Conservation (phyloP, 768 basidiomycete species). For the Pleurotus platypus region DNA sequence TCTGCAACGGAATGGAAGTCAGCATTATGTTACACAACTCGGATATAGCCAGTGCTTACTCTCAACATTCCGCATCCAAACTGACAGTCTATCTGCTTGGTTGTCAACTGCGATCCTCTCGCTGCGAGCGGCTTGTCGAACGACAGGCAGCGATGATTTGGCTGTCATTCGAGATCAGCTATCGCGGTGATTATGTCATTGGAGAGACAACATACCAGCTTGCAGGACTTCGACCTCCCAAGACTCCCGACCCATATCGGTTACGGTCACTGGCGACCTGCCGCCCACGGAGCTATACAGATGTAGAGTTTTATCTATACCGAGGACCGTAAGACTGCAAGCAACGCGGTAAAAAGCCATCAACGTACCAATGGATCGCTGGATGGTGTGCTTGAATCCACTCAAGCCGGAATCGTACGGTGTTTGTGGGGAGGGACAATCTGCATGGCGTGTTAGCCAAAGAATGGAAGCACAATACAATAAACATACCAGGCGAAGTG, state of each 20-base stretch:
- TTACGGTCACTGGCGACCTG: no score
- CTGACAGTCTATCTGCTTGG: conserved; percentile 63
- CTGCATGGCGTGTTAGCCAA: neutral
- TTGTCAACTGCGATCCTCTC: conserved; percentile 53
- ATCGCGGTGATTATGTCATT: neutral
- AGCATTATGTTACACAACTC: conserved; percentile 3
- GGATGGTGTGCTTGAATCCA: conserved; percentile 67
- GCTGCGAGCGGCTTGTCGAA: conserved; percentile 49
- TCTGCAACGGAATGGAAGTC: conserved; percentile 34
- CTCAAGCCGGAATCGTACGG: conserved; percentile 27
- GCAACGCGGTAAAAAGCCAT: neutral
- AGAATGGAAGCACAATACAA: neutral
- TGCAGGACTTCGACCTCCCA: conserved; percentile 49
- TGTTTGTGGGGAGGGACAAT: conserved; percentile 21
- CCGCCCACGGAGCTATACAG: conserved; percentile 49
- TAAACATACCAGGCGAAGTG: conserved; percentile 22
- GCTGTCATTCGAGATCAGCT: conserved; percentile 21
- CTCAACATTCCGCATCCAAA: conserved; percentile 83
- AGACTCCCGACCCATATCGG: conserved; percentile 26
- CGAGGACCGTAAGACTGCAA: neutral
- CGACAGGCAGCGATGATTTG: conserved; percentile 50
- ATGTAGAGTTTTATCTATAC: conserved; percentile 63
- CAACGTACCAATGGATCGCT: conserved; percentile 58
- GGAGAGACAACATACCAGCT: conserved; percentile 32
- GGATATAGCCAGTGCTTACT: conserved; percentile 40